Percentiles rank a stretch among this genome's conserved stretches.
These are phyloP conservation scores for Gaertneriomyces sp. DNA, from an alignment of 192 early-diverging fungal genomes.

Conservation along the genomic window DNA sequence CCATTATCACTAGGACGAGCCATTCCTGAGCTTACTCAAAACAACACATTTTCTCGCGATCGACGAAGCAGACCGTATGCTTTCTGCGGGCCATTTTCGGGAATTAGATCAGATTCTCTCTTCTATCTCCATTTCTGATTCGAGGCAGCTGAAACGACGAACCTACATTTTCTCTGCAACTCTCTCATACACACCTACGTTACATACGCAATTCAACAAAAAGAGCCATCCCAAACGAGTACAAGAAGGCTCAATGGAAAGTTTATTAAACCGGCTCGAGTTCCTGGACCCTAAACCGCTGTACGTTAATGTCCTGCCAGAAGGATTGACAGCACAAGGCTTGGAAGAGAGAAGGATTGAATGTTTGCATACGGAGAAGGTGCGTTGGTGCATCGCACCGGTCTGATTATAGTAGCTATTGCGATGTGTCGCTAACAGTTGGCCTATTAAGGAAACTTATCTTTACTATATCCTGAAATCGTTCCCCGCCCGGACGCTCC, in stretches of 20 bases:
- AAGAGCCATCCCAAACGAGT: not conserved
- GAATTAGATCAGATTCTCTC: slow-evolving; percentile 74
- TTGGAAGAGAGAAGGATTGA: slow-evolving; percentile 83
- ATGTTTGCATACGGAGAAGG: slow-evolving; percentile 80
- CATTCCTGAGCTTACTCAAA: slow-evolving; percentile 52
- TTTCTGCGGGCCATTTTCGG: slow-evolving; percentile 88
- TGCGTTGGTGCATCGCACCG: slow-evolving; percentile 19
- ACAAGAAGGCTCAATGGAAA: slow-evolving; percentile 9
- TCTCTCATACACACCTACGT: slow-evolving; percentile 31
- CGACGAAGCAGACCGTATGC: slow-evolving; percentile 94
- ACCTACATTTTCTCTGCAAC: slow-evolving; percentile 96
- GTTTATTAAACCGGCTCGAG: slow-evolving; percentile 69
- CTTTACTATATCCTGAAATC: slow-evolving; percentile 84
- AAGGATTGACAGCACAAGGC: slow-evolving; percentile 62
- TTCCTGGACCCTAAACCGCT: slow-evolving; percentile 72
- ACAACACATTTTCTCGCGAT: slow-evolving; percentile 72
- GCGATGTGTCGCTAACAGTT: not conserved
- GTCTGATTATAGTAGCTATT: not conserved
- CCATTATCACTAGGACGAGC: slow-evolving; percentile 49
- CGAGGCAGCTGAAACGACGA: slow-evolving; percentile 49
- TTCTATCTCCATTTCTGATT: slow-evolving; percentile 21
- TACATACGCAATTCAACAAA: not conserved
- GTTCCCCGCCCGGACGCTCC: slow-evolving; percentile 84
- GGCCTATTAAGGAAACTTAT: slow-evolving; percentile 28
- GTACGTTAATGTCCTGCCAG: slow-evolving; percentile 70